Conservation (phyloP, 768 basidiomycete species). For the Collybia mongolica region DNA sequence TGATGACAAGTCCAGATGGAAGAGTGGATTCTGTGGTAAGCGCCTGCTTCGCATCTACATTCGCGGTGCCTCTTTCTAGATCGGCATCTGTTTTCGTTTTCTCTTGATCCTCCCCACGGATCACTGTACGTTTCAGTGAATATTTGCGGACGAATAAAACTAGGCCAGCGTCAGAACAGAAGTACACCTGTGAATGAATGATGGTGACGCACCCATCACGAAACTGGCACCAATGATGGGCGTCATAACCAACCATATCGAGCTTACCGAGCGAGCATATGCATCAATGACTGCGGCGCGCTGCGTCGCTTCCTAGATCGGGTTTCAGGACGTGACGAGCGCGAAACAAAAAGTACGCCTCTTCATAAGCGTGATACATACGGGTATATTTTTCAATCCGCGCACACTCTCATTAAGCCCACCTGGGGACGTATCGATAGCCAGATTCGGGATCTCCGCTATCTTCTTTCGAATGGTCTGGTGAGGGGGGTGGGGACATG, state of each 20-base stretch:
- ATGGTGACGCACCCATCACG: constrained; percentile 41
- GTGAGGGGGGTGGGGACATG: background rate
- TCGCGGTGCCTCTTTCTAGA: constrained; percentile 16
- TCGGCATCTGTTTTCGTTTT: constrained; percentile 18
- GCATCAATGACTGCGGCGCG: constrained; percentile 56
- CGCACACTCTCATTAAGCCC: constrained; percentile 46
- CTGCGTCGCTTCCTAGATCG: constrained; percentile 42
- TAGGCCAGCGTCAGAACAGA: constrained; percentile 18
- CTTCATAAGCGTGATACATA: constrained; percentile 19
- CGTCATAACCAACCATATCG: constrained; percentile 65
- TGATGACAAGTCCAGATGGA: constrained; percentile 3
- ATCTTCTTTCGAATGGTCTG: constrained; percentile 39
- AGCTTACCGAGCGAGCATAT: constrained; percentile 59
- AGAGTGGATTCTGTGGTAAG: background rate
- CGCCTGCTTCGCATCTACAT: constrained; percentile 5
- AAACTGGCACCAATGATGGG: constrained; percentile 55
- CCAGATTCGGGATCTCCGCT: constrained; percentile 32
- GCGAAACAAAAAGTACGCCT: background rate
- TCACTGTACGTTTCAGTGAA: constrained; percentile 50
- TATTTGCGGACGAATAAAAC: constrained; percentile 61
- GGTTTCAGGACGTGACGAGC: background rate
- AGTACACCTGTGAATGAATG: constrained; percentile 4
- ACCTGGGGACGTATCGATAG: constrained; percentile 38
- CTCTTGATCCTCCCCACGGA: constrained; percentile 36
- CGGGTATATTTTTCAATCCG: constrained; percentile 42